Evolutionary conservation across 2,329 filamentous ascomycete genomes (phyloP).

Genomic region (Clonostachys rhizophaga): DNA sequence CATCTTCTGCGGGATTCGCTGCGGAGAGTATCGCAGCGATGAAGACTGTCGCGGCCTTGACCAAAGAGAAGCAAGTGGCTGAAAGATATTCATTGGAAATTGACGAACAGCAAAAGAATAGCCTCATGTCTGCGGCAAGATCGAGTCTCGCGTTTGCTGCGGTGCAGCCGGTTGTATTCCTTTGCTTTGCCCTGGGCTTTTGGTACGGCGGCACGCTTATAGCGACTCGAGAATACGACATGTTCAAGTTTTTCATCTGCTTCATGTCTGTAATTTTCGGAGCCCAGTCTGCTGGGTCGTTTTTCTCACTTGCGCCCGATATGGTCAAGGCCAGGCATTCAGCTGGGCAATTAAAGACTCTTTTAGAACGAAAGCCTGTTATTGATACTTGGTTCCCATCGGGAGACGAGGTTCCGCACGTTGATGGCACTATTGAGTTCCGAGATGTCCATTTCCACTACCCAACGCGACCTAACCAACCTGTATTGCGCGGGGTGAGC

Average conservation of each 20-base stretch:
- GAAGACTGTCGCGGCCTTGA: conserved; percentile 87
- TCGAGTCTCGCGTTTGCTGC: conserved; percentile 78
- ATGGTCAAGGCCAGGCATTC: conserved; percentile 91
- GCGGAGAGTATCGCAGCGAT: conserved; percentile 93
- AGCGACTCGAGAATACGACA: conserved; percentile 61
- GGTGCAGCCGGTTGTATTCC: conserved; percentile 79
- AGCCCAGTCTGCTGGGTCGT: conserved; percentile 83
- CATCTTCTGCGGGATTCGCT: conserved; percentile 77
- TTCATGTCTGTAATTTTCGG: conserved; percentile 88
- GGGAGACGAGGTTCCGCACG: not conserved
- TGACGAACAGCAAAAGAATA: conserved; percentile 60
- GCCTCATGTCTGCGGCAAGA: conserved; percentile 68
- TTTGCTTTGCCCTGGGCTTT: conserved; percentile 82
- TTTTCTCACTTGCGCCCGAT: conserved; percentile 86
- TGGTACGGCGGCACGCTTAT: conserved; percentile 86
- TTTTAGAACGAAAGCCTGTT: conserved; percentile 73
- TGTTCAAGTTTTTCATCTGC: conserved; percentile 90
- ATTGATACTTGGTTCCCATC: conserved; percentile 81
- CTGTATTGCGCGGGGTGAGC: not conserved
- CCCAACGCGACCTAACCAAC: conserved; percentile 71
- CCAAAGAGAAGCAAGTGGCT: conserved; percentile 78
- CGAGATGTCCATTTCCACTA: conserved; percentile 92
- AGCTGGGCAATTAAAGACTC: conserved; percentile 70
- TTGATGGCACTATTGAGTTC: conserved; percentile 73
- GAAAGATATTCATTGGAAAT: conserved; percentile 64